These are phyloP conservation scores for Aulographum hederae DNA, from an alignment of 2,329 filamentous ascomycete species.

Conservation along the genomic window DNA sequence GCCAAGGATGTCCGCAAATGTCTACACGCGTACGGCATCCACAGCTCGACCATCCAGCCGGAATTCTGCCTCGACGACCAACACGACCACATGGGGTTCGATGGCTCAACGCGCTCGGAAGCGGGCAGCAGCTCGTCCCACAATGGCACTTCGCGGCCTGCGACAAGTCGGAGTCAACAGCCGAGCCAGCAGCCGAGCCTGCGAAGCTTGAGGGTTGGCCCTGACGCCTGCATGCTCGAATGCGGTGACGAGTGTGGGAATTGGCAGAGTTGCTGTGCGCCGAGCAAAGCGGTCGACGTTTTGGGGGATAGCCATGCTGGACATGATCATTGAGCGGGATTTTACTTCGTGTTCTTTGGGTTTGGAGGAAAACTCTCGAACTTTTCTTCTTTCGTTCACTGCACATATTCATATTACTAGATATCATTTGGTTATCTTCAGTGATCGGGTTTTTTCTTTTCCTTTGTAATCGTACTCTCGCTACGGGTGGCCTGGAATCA, in stretches of 20 bases:
- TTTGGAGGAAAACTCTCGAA: too few species aligned
- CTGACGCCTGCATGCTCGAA: constrained; percentile 22
- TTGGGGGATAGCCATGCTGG: too few species aligned
- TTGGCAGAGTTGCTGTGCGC: constrained; percentile 22
- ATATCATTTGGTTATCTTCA: too few species aligned
- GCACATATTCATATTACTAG: too few species aligned
- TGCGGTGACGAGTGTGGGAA: constrained; percentile 24
- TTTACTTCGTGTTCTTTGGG: too few species aligned
- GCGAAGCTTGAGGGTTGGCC: constrained; percentile 11
- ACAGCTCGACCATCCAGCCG: constrained; percentile 92
- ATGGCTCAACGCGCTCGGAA: constrained; percentile 9
- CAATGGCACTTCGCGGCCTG: constrained; percentile 8
- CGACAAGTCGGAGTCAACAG: constrained; percentile 12
- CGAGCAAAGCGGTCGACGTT: too few species aligned
- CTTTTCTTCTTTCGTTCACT: too few species aligned
- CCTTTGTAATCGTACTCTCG: too few species aligned
- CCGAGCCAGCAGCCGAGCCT: constrained; percentile 16
- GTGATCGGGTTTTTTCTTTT: too few species aligned
- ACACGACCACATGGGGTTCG: constrained; percentile 20
- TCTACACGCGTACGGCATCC: constrained; percentile 88
- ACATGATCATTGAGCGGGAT: too few species aligned
- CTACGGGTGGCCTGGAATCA: too few species aligned
- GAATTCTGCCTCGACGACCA: constrained; percentile 43
- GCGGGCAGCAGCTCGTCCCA: constrained; percentile 14
- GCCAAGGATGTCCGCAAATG: constrained; percentile 69